Conservation (phyloP, 139 green algal species). For the Raphidocelis subcapitata region DNA sequence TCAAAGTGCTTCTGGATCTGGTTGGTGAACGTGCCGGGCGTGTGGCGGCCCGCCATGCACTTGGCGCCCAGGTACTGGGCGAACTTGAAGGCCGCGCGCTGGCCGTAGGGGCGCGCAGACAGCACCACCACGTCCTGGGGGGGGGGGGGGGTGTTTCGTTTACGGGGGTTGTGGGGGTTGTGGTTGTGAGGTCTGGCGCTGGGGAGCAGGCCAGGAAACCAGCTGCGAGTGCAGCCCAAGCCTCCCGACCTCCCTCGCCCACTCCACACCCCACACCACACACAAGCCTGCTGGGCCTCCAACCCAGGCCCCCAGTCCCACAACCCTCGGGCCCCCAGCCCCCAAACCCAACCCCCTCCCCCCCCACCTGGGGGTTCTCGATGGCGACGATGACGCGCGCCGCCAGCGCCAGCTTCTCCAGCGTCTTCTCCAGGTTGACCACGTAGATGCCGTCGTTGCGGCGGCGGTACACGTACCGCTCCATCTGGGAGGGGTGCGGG, state of each 20-base stretch:
- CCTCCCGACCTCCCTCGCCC: too few relatives aligned
- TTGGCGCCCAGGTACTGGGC: slow-evolving; percentile 95
- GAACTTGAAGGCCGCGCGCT: slow-evolving; percentile 99
- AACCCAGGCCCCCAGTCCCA: too few relatives aligned
- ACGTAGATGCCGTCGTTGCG: slow-evolving; percentile 94
- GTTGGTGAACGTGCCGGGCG: slow-evolving; percentile 99
- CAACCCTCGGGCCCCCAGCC: too few relatives aligned
- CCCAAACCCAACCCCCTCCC: slow-evolving; percentile 24
- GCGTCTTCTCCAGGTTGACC: slow-evolving; percentile 99
- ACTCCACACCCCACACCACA: too few relatives aligned
- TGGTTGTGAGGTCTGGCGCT: too few relatives aligned
- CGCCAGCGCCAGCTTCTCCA: slow-evolving; percentile 98
- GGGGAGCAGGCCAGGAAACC: too few relatives aligned
- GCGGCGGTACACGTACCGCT: slow-evolving; percentile 93
- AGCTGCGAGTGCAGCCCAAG: too few relatives aligned
- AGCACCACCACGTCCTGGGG: slow-evolving; percentile 67
- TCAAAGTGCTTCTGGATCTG: slow-evolving; percentile 97
- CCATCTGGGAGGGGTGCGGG: slow-evolving; percentile 80
- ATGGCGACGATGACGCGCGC: slow-evolving; percentile 97
- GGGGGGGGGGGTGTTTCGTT: slow-evolving; percentile 3
- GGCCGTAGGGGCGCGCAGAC: slow-evolving; percentile 90
- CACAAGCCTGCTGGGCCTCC: too few relatives aligned
- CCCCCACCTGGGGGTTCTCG: slow-evolving; percentile 90
- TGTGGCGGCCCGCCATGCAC: slow-evolving; percentile 95
- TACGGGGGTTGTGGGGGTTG: too few relatives aligned